Evolutionary conservation across 2,329 filamentous ascomycete species (phyloP).

Genomic region (Microdochium paspali): DNA sequence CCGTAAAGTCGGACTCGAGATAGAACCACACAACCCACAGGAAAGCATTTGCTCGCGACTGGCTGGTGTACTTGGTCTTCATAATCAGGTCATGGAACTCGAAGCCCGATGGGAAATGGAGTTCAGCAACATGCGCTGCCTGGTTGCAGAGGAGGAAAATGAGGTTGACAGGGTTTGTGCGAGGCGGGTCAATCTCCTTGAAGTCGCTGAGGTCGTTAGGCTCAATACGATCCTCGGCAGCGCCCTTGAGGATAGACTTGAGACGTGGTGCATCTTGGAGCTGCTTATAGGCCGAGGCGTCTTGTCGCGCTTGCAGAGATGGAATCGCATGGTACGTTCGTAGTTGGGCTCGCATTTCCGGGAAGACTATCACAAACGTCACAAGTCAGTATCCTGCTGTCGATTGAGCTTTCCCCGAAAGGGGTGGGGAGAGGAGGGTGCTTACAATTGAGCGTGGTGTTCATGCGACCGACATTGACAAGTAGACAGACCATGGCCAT

Average conservation of each 20-base stretch:
- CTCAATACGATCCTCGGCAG: constrained; percentile 81
- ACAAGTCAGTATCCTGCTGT: constrained; percentile 3
- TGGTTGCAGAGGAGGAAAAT: constrained; percentile 91
- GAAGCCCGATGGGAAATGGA: constrained; percentile 75
- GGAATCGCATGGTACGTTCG: constrained; percentile 98
- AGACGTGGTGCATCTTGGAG: constrained; percentile 91
- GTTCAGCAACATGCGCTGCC: constrained; percentile 82
- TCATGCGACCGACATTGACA: constrained; percentile 97
- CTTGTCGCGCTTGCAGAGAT: constrained; percentile 87
- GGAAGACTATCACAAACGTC: constrained; percentile 58
- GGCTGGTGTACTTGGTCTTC: constrained; percentile 73
- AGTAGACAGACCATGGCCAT: constrained; percentile 99
- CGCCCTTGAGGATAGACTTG: constrained; percentile 95
- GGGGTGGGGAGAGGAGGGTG: constrained; percentile 7
- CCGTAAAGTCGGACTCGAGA: constrained; percentile 87
- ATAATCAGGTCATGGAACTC: constrained; percentile 98
- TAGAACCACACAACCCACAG: constrained; percentile 99
- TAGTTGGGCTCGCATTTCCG: constrained; percentile 96
- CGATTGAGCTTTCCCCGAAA: constrained; percentile 3
- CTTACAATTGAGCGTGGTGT: constrained; percentile 94
- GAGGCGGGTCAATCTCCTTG: constrained; percentile 52
- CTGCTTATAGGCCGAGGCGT: constrained; percentile 94
- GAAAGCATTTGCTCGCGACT: constrained; percentile 78
- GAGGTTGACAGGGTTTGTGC: constrained; percentile 94
- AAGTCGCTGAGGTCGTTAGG: constrained; percentile 78